A percentile compares a stretch with the other conserved stretches of the same genome.
Conservation (phyloP, 768 basidiomycete species). For the Mycena venus region DNA sequence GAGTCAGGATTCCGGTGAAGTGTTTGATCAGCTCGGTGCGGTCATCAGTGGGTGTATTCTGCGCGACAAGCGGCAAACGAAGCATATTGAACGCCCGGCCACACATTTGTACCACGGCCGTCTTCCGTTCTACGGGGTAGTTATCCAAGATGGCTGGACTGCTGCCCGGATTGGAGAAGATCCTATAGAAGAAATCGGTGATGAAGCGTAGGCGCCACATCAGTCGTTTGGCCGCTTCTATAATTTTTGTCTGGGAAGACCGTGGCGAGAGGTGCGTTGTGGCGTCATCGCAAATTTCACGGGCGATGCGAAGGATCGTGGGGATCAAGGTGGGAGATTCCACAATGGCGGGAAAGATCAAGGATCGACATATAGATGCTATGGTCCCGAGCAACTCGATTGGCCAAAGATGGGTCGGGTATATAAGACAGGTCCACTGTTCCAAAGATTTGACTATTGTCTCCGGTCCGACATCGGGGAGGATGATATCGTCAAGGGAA, state of each 20-base stretch:
- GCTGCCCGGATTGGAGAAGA: too few relatives aligned
- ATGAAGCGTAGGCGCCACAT: neutral
- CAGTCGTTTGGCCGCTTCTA: neutral
- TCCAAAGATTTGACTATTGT: slow-evolving; percentile 4
- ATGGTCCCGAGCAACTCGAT: slow-evolving; percentile 9
- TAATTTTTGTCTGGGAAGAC: neutral
- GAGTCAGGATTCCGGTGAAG: neutral
- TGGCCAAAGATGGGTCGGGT: neutral
- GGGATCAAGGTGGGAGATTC: slow-evolving; percentile 6
- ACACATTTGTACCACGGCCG: too few relatives aligned
- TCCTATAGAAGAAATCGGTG: neutral
- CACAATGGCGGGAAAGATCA: slow-evolving; percentile 1
- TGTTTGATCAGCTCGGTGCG: too few relatives aligned
- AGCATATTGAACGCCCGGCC: too few relatives aligned
- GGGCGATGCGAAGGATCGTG: slow-evolving; percentile 6
- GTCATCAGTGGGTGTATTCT: too few relatives aligned
- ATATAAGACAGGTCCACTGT: neutral
- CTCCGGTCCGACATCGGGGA: neutral
- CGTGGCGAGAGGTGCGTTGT: neutral
- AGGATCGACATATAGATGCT: neutral
- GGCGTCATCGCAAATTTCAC: neutral
- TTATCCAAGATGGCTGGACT: too few relatives aligned
- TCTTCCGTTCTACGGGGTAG: too few relatives aligned
- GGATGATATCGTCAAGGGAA: slow-evolving; percentile 14
- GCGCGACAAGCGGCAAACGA: too few relatives aligned